A percentile compares a stretch with the other conserved stretches of the same genome.
Conservation (phyloP, 1,139 yeast species). For the Zygosaccharomyces sapae region DNA sequence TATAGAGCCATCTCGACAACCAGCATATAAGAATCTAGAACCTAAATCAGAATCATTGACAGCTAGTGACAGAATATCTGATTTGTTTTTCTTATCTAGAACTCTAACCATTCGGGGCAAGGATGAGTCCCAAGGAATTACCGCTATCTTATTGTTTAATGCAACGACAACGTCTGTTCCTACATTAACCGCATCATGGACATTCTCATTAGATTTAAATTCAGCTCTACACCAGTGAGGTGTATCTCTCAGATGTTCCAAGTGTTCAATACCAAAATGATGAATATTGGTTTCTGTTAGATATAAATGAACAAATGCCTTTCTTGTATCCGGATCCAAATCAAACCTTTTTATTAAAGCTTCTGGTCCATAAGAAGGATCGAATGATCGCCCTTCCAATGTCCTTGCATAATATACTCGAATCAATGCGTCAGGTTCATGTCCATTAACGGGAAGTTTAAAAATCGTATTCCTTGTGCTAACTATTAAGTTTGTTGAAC, state of each 20-base stretch:
- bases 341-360: background rate
- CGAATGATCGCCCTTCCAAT: too few species aligned
- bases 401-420: background rate
- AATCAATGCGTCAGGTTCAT: background rate
- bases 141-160: conserved; percentile 1
- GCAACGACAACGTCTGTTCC: conserved; percentile 11
- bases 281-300: conserved; percentile 5
- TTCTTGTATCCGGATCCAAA: background rate
- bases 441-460: background rate
- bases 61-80: conserved; percentile 14
- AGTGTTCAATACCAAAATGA: conserved; percentile 1
- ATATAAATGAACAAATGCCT: background rate
- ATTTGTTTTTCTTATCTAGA: conserved; percentile 4
- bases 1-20: conserved; percentile 15
- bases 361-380: background rate
- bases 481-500: background rate
- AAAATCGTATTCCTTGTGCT: background rate
- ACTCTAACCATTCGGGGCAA: background rate
- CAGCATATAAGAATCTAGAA: conserved; percentile 10
- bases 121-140: conserved; percentile 3
- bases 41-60: background rate
- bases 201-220: conserved; percentile 7
- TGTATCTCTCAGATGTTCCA: background rate
- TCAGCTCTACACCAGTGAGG: background rate
- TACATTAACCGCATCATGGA: conserved; percentile 10